phyloP scores from a whole-genome alignment of 768 basidiomycete genomes.

The Boletus sp. region DNA sequence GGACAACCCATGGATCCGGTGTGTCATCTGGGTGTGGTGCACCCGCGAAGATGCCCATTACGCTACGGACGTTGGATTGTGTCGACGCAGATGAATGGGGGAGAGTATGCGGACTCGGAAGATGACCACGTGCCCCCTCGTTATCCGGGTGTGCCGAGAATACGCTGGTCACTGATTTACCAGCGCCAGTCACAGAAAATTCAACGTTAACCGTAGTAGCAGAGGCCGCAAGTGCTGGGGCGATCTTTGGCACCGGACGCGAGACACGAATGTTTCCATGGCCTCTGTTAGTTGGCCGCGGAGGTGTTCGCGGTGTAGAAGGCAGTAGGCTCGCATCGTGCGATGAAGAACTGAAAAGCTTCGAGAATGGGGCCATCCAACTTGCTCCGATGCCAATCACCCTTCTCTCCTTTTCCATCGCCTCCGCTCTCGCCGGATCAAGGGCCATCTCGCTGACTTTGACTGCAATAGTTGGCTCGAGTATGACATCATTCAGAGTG shows the following conservation, averaged over 20 bases:
- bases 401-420: conserved; percentile 33
- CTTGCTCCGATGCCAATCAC: conserved; percentile 39
- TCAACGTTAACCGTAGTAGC: conserved; percentile 95
- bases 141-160: conserved; percentile 30
- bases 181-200: conserved; percentile 72
- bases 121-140: conserved; percentile 10
- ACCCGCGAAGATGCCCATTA: conserved; percentile 93
- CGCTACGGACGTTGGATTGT: conserved; percentile 30
- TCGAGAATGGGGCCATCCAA: conserved; percentile 88
- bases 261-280: conserved; percentile 23
- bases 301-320: conserved; percentile 25
- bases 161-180: conserved; percentile 51
- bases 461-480: conserved; percentile 77
- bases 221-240: conserved; percentile 82
- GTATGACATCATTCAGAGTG: conserved; percentile 82
- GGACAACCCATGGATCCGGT: conserved; percentile 71
- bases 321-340: conserved; percentile 14
- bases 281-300: conserved; percentile 26
- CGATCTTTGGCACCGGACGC: conserved; percentile 73
- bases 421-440: conserved; percentile 52
- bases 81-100: conserved; percentile 10
- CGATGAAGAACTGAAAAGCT: conserved; percentile 57
- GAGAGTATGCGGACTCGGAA: conserved; percentile 12
- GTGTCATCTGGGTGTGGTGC: conserved; percentile 50
- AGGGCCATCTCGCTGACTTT: conserved; percentile 70